Percentiles rank a stretch among this genome's conserved stretches.
phyloP scores from a whole-genome alignment of 208 protist species.

The Trypanosoma cruzi region DNA sequence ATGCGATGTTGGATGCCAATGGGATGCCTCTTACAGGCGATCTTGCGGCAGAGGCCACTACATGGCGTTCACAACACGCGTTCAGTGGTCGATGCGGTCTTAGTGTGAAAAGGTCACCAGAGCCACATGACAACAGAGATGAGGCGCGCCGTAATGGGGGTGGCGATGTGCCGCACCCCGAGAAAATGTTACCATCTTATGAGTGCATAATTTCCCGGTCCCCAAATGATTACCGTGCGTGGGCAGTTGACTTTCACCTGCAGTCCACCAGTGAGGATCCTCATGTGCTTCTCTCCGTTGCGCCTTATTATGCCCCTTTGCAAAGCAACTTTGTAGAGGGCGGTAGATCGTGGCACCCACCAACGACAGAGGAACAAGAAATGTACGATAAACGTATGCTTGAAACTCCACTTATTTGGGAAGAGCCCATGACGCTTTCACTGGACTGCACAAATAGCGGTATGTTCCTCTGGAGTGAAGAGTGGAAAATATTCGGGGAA shows the following conservation, averaged over 20 bases:
- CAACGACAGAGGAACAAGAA: conserved; percentile 42
- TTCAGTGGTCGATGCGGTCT: conserved; percentile 71
- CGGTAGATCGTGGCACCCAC: background rate
- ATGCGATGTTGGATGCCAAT: conserved; percentile 6
- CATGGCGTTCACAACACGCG: conserved; percentile 76
- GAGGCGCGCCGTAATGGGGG: background rate
- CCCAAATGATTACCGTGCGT: conserved; percentile 41
- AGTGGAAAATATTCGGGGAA: conserved; percentile 56
- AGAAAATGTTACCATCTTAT: background rate
- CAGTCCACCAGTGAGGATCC: conserved; percentile 35
- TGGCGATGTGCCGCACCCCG: conserved; percentile 2
- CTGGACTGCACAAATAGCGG: conserved; percentile 60
- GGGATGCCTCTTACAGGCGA: conserved; percentile 32
- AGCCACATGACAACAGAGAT: background rate
- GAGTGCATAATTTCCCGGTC: background rate
- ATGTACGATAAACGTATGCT: conserved; percentile 64
- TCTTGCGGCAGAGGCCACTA: conserved; percentile 24
- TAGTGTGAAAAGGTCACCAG: background rate
- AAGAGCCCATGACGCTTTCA: conserved; percentile 68
- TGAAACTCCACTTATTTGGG: conserved; percentile 82
- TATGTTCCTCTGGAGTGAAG: conserved; percentile 76
- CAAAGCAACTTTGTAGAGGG: background rate
- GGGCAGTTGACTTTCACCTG: conserved; percentile 51
- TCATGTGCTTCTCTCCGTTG: conserved; percentile 72
- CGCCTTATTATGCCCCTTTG: conserved; percentile 57